Conservation (phyloP, 2,329 filamentous ascomycete species). For the Penicillium rolfsii region DNA sequence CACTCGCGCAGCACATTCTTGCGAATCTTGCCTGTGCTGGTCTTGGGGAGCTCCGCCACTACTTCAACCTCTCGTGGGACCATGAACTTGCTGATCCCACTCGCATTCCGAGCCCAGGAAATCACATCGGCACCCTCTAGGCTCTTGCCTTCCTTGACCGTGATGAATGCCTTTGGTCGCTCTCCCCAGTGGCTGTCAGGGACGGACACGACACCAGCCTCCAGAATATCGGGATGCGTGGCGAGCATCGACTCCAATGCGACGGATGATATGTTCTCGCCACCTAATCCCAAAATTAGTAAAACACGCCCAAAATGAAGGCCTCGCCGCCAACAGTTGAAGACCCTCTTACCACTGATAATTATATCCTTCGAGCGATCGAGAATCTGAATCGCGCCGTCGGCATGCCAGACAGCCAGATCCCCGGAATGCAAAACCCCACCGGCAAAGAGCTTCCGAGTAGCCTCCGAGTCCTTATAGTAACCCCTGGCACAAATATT, state of each 20-base stretch:
- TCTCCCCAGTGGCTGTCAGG: constrained; percentile 93
- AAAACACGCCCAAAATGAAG: not conserved
- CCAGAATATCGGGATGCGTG: constrained; percentile 84
- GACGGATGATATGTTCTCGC: constrained; percentile 95
- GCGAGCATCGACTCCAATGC: constrained; percentile 88
- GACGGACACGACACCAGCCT: constrained; percentile 88
- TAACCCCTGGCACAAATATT: constrained; percentile 94
- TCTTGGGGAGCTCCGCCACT: constrained; percentile 89
- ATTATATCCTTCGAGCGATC: constrained; percentile 98
- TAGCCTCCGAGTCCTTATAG: constrained; percentile 86
- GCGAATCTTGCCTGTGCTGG: constrained; percentile 92
- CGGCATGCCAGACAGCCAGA: constrained; percentile 87
- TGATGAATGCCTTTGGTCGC: constrained; percentile 91
- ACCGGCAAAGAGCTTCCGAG: constrained; percentile 81
- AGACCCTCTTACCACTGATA: constrained; percentile 71
- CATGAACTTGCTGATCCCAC: constrained; percentile 89
- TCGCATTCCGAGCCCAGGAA: constrained; percentile 79
- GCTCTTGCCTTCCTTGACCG: constrained; percentile 68
- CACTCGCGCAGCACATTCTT: constrained; percentile 91
- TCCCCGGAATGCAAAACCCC: constrained; percentile 89
- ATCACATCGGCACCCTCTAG: constrained; percentile 72
- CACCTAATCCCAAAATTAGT: constrained; percentile 59
- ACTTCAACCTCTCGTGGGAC: constrained; percentile 73
- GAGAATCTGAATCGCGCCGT: constrained; percentile 87
- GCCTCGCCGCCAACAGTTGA: too few relatives aligned